A percentile compares a stretch with the other conserved stretches of the same genome.
Conservation (phyloP, 192 early-diverging fungal species). For the Coemansia sp. region DNA sequence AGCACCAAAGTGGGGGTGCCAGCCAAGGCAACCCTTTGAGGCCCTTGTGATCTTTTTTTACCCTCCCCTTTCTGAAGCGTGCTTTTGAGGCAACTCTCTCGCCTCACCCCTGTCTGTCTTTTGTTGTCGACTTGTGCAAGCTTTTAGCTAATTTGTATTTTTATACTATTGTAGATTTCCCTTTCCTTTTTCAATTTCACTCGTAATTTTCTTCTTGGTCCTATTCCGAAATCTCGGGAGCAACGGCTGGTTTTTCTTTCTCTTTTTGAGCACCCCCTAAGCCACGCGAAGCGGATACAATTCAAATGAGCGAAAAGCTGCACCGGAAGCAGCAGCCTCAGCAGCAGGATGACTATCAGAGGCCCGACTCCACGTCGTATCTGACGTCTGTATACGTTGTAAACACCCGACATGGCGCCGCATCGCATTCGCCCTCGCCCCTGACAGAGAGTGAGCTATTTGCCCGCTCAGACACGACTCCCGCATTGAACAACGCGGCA, state of each 20-base stretch:
- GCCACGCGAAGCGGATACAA: not conserved
- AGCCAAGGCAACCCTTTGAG: not conserved
- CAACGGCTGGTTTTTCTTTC: not conserved
- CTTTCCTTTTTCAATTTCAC: not conserved
- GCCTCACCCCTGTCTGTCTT: not conserved
- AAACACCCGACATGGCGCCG: conserved; percentile 10
- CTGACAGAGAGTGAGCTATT: not conserved
- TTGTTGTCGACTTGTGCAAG: not conserved
- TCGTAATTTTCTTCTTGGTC: not conserved
- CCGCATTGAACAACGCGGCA: conserved; percentile 30
- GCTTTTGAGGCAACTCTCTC: not conserved
- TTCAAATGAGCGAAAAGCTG: conserved; percentile 13
- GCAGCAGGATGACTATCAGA: conserved; percentile 3
- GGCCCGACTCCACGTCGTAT: conserved; percentile 19
- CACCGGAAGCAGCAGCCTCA: conserved; percentile 9
- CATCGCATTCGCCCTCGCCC: conserved; percentile 10
- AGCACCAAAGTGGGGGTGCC: not conserved
- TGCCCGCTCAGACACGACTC: not conserved
- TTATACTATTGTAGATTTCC: not conserved
- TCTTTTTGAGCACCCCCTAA: not conserved
- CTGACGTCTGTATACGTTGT: conserved; percentile 9
- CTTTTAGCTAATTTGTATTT: not conserved
- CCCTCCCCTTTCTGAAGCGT: not conserved
- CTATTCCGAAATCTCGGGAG: not conserved
- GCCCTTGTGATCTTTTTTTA: too few relatives aligned